phyloP scores from a whole-genome alignment of 208 protist species.

The Leishmania aethiopica region DNA sequence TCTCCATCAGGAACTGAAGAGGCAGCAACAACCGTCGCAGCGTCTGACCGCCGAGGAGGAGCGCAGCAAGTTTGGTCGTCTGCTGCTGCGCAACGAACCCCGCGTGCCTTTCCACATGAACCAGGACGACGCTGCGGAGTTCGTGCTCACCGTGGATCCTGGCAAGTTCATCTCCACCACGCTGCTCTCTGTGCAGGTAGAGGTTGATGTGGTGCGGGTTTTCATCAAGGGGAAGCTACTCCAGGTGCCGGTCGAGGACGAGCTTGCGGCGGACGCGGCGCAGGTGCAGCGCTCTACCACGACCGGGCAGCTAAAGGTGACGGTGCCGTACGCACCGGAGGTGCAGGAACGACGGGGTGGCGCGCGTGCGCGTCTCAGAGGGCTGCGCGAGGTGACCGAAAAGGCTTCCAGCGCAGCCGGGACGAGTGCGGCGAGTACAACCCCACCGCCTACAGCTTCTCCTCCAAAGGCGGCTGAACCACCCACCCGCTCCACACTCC shows the following conservation, averaged over 20 bases:
- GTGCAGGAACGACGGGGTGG: constrained; percentile 39
- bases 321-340: constrained; percentile 67
- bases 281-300: constrained; percentile 77
- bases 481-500: constrained; percentile 17
- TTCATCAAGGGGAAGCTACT: constrained; percentile 94
- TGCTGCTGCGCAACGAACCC: constrained; percentile 93
- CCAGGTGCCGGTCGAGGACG: constrained; percentile 86
- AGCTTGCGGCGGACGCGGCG: constrained; percentile 68
- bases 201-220: constrained; percentile 92
- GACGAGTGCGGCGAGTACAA: not conserved
- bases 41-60: constrained; percentile 88
- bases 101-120: constrained; percentile 88
- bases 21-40: constrained; percentile 39
- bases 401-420: not conserved
- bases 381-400: constrained; percentile 3
- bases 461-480: not conserved
- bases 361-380: constrained; percentile 3
- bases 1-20: constrained; percentile 65
- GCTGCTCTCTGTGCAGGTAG: constrained; percentile 91
- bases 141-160: constrained; percentile 87
- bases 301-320: constrained; percentile 85
- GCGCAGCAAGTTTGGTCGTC: constrained; percentile 82
- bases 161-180: constrained; percentile 95
- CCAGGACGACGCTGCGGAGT: constrained; percentile 65
- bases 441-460: not conserved